phyloP scores from a whole-genome alignment of 2,329 filamentous ascomycete genomes.

The Sporothrix mexicana region DNA sequence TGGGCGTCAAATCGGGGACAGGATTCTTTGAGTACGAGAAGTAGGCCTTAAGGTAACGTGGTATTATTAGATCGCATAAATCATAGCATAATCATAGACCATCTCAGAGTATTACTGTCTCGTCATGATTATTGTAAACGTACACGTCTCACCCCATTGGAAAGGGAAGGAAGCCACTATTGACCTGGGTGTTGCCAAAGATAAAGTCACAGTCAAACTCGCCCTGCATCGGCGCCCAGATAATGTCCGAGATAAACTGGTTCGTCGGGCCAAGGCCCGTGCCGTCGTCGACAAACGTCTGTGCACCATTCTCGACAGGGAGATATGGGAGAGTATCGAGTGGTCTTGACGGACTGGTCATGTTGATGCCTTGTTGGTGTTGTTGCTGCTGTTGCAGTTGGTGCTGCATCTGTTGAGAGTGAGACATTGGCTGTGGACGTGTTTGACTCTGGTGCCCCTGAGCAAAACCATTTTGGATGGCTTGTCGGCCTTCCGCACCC shows the following conservation, averaged over 20 bases:
- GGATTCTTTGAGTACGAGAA: conserved; percentile 15
- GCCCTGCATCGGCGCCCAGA: conserved; percentile 22
- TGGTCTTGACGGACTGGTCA: background rate
- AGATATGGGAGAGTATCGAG: background rate
- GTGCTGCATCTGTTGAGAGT: background rate
- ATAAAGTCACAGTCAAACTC: conserved; percentile 29
- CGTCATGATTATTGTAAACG: background rate
- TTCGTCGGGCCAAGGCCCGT: background rate
- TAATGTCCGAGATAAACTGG: conserved; percentile 25
- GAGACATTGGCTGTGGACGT: background rate
- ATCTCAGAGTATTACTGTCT: too few species aligned
- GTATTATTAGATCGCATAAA: background rate
- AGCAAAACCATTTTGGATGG: background rate
- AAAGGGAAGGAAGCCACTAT: background rate
- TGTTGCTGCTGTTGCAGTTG: background rate
- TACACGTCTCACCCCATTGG: background rate
- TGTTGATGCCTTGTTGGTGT: background rate
- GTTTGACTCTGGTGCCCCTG: background rate
- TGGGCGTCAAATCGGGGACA: conserved; percentile 12
- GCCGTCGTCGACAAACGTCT: conserved; percentile 2
- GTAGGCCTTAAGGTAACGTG: background rate
- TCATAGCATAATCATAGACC: too few species aligned
- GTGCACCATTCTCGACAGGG: background rate
- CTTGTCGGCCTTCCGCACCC: background rate
- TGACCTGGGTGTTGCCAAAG: conserved; percentile 24